Evolutionary conservation across 1,139 yeast genomes (phyloP), one percentile per base, ranked within the genome.

Genomic region (Yamadazyma dendronema): DNA sequence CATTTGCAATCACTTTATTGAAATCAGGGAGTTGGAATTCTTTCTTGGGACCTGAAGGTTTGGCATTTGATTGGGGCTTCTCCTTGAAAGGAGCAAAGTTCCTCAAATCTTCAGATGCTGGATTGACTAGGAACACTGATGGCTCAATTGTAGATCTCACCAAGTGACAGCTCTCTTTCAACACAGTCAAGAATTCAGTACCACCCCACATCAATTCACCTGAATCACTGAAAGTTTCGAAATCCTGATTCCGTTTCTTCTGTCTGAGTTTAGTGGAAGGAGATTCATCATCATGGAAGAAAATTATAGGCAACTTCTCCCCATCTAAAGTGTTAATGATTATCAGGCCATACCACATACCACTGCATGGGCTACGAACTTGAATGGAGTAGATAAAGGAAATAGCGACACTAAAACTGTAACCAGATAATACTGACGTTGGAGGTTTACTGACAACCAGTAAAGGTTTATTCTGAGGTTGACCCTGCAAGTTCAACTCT

Each of bases 291-390:
- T 94, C 98, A 59, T 92, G 97, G 66, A 94, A 90, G 59, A 89
- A 92, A 31, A 92, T 56, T 7, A 89, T 83, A 0, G 97, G 97
- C 12, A 82, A 54, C 42, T 79, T 77, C 28, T 85, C 84, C 34
- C 83, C 85, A 35, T 77, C 81, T 44, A 78, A 75, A 4, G 87
- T 74, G 59, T 88, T 84, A 32, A 90, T 62, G 2, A 88, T 68
- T 14, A 90, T 65, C 0, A 95, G 85, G 0, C 99, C 99, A 62
- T 78, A 78, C 96, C 97, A 92, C 81, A 87, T 84, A 1, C 96
- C 94, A 16, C 74, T 65, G 1, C 89, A 79, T 2, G 97, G 96
- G 4, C 81, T 82, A 40, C 97, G 73, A 9, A 84, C 75, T 57
- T 90, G 96, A 32, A 92, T 69, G 19, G 95, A 84, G 56, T 81